Base-by-base conservation (phyloP, 2,329 filamentous ascomycete species). In the Lasiodiplodia sp. region DNA sequence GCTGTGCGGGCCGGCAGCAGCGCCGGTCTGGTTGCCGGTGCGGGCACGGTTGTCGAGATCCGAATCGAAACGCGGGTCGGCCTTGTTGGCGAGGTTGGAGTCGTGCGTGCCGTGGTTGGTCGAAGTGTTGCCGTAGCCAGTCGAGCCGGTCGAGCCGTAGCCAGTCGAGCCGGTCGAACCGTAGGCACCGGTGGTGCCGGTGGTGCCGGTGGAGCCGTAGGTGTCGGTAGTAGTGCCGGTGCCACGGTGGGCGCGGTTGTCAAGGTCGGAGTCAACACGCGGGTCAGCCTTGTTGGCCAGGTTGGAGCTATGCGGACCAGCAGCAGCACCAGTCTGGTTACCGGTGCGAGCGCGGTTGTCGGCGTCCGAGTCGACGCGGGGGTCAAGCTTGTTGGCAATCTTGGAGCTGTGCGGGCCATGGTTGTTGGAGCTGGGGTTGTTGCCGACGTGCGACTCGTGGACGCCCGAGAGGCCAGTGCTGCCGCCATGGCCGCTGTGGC, bases 71-170 rank as follows among this genome's bases (percentile, higher is more conserved):
- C 67, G 67, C 1, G 67, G 67, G 16, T 68, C 67, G 2, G n/a
- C 37, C 57, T 68, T 68, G 44, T 66, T 66, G 4, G 31, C 37
- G 12, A 18, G 10, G 14, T 40, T 37, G 44, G 23, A 49, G 37
- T 37, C 28, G 52, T 69, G 68, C 12, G 63, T 63, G 31, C 68
- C 68, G 25, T 38, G 37, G 63, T 69, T 69, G 51, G 51, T 57
- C 6, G 60, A 66, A 16, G 65, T 28, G 65, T 51, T 58, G 65
- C 38, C 44, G 18, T 44, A 47, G 25, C 44, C 28, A 14, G 53
- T 10, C 31, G 31, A 34, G 31, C 31, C 31, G 31, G 31, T 34
- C 31, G 31, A 34, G 0, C 31, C 31, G 2, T 34, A 38, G n/a
- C 44, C 28, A 14, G 53, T 10, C 31, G 31, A 34, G 31, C 31